Evolutionary conservation across 2,329 filamentous ascomycete species (phyloP), one percentile per base, ranked within the genome.

Genomic region (Arthrobotrys conoides): DNA sequence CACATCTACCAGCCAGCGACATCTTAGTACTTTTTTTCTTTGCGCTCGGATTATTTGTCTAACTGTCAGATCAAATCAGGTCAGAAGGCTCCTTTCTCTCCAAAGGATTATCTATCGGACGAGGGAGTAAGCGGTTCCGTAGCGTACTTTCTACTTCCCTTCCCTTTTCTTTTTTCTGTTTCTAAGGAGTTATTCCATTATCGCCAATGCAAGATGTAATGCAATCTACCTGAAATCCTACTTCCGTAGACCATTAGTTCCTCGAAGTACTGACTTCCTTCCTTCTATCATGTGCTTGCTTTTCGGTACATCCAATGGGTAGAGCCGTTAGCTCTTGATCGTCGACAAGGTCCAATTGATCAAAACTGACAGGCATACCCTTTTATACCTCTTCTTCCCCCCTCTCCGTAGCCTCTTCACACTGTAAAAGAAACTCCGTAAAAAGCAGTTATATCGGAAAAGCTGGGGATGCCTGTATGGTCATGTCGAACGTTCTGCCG

Each of bases 261-360:
- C 30, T 41, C 12, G 57, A 61, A 16, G 33, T 16, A n/a, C n/a
- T n/a, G n/a, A n/a, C n/a, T n/a, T n/a, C n/a, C 8, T 65, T 36
- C n/a, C n/a, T 33, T 22, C 44, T 49, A 72, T 41, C 70, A 73
- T 73, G 70, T 73, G 70, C 49, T 53, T 30, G 8, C 44, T 53
- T 51, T 73, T 73, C 70, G 70, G 70, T 73, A 65, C 69, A 73
- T 59, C 59, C 61, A 73, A 73, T 66, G 36, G 70, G 51, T 33
- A 61, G 41, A 73, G 49, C 59, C 70, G 61, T 65, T 64, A 64
- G 57, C 57, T 64, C 46, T 55, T 38, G 68, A 73, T 73, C 70
- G 70, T 67, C 70, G 70, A 73, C 70, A 73, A 46, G 70, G 61
- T 66, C 49, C 20, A 67, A 48, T 24, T 36, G 67, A 51, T 51